phyloP scores from a whole-genome alignment of 192 early-diverging fungal species.

The Phlyctochytrium arcticum region DNA sequence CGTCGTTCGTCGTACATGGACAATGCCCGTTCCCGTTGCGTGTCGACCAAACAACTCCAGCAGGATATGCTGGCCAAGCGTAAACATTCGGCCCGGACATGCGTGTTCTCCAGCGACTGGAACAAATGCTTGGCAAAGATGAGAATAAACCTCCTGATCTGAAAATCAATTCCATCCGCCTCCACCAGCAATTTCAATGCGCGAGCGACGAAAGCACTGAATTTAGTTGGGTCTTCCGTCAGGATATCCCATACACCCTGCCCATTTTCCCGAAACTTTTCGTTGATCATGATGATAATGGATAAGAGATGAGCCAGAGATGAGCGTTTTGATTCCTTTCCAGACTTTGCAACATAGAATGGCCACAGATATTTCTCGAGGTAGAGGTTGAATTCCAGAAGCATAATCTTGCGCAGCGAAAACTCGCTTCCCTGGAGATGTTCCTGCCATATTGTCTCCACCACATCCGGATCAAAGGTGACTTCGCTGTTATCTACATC shows the following conservation, averaged over 20 bases:
- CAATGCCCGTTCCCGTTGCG: constrained; percentile 59
- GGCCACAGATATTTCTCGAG: constrained; percentile 82
- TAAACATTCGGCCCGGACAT: constrained; percentile 76
- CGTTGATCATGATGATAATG: constrained; percentile 83
- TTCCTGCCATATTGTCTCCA: constrained; percentile 58
- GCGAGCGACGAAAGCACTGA: constrained; percentile 55
- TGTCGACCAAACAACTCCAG: constrained; percentile 67
- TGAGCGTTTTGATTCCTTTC: constrained; percentile 8
- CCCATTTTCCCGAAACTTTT: constrained; percentile 78
- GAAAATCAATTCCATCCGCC: constrained; percentile 19
- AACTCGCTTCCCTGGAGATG: constrained; percentile 51
- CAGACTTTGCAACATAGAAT: constrained; percentile 42
- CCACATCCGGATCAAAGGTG: constrained; percentile 41
- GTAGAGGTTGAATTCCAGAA: constrained; percentile 75
- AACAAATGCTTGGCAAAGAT: constrained; percentile 83
- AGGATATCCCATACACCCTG: constrained; percentile 25
- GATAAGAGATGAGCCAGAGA: constrained; percentile 61
- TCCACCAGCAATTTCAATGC: constrained; percentile 45
- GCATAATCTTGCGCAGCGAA: constrained; percentile 55
- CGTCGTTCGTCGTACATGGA: constrained; percentile 25
- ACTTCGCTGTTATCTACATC: background rate
- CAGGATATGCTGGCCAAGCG: constrained; percentile 66
- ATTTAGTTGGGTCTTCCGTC: constrained; percentile 32
- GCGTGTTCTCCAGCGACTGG: constrained; percentile 71
- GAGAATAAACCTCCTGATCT: constrained; percentile 49